These are phyloP conservation scores for Heliocybe sulcata DNA, from an alignment of 1,284 basidiomycete species.

Conservation along the genomic window DNA sequence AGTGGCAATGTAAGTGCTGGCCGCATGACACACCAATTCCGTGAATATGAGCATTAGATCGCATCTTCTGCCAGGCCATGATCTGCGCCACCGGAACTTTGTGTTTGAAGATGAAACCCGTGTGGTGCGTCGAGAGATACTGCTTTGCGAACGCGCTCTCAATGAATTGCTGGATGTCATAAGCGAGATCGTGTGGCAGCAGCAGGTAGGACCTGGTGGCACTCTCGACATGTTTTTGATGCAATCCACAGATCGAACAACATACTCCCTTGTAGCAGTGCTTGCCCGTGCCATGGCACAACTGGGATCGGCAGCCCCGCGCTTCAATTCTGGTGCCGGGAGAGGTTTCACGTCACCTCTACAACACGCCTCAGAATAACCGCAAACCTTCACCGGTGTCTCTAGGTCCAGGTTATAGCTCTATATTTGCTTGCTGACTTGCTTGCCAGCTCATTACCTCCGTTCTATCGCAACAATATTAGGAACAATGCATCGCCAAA, in stretches of 20 bases:
- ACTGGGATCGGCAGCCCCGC: conserved; percentile 66
- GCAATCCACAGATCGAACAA: too few relatives aligned
- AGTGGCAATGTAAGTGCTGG: conserved; percentile 65
- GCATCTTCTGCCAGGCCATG: conserved; percentile 86
- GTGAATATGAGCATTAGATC: conserved; percentile 6
- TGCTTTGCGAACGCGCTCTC: conserved; percentile 77
- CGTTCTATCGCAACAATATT: too few relatives aligned
- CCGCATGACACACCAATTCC: conserved; percentile 21
- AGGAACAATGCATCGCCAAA: too few relatives aligned
- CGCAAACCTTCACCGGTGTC: too few relatives aligned
- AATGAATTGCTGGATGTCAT: conserved; percentile 79
- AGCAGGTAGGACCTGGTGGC: conserved; percentile 55
- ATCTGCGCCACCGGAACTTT: conserved; percentile 75
- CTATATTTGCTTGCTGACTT: conserved; percentile 57
- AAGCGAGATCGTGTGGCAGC: conserved; percentile 70
- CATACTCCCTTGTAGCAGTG: neutral
- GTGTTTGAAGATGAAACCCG: conserved; percentile 76
- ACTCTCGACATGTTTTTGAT: too few relatives aligned
- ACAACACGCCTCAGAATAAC: neutral
- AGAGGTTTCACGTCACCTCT: conserved; percentile 71
- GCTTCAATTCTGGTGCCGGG: conserved; percentile 58
- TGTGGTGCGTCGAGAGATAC: conserved; percentile 83
- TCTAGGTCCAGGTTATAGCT: conserved; percentile 37
- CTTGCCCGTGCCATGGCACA: conserved; percentile 24
- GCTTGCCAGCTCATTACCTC: conserved; percentile 56